These are phyloP conservation scores for Myxozyma geophila DNA, from an alignment of 805 yeast species.

Conservation along the genomic window DNA sequence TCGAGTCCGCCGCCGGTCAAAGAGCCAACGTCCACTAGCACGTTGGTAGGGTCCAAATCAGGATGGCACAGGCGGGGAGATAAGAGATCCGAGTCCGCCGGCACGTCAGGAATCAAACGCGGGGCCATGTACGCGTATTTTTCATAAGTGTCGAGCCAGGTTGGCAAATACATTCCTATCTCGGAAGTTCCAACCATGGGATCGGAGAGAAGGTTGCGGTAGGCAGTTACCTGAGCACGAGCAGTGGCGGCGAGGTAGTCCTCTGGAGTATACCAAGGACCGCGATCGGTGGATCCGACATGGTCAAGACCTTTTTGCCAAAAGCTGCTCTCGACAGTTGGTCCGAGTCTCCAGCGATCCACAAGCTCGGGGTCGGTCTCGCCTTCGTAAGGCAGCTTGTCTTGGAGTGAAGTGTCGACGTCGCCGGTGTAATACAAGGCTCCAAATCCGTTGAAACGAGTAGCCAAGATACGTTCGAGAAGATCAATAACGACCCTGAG, in stretches of 20 bases:
- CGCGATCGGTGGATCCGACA: constrained; percentile 57
- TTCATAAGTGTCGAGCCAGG: constrained; percentile 56
- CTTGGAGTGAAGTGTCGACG: constrained; percentile 53
- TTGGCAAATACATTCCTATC: constrained; percentile 24
- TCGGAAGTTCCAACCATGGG: constrained; percentile 56
- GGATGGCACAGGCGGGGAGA: constrained; percentile 77
- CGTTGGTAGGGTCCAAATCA: constrained; percentile 91
- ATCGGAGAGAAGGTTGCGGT: constrained; percentile 58
- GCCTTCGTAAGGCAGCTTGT: constrained; percentile 59
- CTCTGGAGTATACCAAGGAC: constrained; percentile 74
- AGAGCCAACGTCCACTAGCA: constrained; percentile 49
- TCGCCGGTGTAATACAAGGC: constrained; percentile 81
- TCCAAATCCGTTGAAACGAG: constrained; percentile 75
- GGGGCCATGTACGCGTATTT: constrained; percentile 62
- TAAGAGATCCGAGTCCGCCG: constrained; percentile 59
- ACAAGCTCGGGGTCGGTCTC: constrained; percentile 60
- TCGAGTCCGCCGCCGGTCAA: constrained; percentile 20
- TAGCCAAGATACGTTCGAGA: constrained; percentile 57
- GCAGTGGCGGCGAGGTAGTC: constrained; percentile 70
- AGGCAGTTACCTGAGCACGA: constrained; percentile 65
- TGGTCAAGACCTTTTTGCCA: constrained; percentile 68
- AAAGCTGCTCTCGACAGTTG: constrained; percentile 78
- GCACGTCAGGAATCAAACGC: constrained; percentile 56
- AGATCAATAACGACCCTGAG: constrained; percentile 75
- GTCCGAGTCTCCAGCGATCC: constrained; percentile 87